Evolutionary conservation across 495 filamentous ascomycete species (phyloP), one percentile per base, ranked within the genome.

Genomic region (Aspergillus sparsus): DNA sequence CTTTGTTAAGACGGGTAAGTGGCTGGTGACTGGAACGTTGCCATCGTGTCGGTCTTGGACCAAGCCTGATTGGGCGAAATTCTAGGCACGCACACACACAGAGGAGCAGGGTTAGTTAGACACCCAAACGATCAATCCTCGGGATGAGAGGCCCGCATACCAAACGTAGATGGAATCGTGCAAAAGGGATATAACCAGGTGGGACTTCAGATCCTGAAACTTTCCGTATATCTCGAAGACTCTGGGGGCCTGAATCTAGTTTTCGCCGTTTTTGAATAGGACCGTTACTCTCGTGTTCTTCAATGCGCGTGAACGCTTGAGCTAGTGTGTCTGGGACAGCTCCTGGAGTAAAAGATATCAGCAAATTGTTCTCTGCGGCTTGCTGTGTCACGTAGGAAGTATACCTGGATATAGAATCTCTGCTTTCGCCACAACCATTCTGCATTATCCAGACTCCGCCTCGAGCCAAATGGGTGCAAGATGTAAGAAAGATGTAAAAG

Each of bases 191-290:
- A 49, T 78, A 75, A 0, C 73, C 73, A 45, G 58, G 15, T 46
- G 73, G 74, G 4, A 68, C 57, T 41, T 64, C 54, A 27, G 60
- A 60, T 5, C 41, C n/a, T 3, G 68, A 68, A 12, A 69, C 7
- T 2, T 68, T 69, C 50, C 63, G 53, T 33, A 60, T 15, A 7
- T 66, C 21, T 31, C 58, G 47, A 7, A 78, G 58, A 33, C 65
- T 73, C 15, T 54, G 62, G n/a, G 57, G 33, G 5, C 49, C 55
- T 18, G 63, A 47, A 42, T 66, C 7, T 36, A 71, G 31, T 58
- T 76, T 80, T 60, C 72, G 75, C 45, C 77, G 75, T 64, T 80
- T 80, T 27, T 39, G 65, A 9, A 63, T 66, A 58, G 49, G 71
- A 8, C 53, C 61, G 50, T 71, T 55, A 33, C 27, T 36, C 31